Percentiles rank a stretch among this genome's conserved stretches.
These are phyloP conservation scores for Veloporphyrellus conicus DNA, from an alignment of 1,284 basidiomycete species.

Conservation along the genomic window DNA sequence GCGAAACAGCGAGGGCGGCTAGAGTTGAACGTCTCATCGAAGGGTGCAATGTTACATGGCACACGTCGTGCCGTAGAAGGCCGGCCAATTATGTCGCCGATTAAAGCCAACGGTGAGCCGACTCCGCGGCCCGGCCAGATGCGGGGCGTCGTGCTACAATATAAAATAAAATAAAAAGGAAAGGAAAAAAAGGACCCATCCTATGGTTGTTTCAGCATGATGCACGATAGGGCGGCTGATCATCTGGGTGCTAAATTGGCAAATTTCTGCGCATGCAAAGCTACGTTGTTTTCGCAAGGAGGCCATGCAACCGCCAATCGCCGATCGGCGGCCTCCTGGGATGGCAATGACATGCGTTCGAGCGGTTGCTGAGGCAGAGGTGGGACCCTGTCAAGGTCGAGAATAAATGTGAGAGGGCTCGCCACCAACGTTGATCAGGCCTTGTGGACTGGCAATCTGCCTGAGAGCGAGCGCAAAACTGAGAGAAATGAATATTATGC, in stretches of 20 bases:
- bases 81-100: constrained; percentile 33
- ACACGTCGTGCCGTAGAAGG: constrained; percentile 16
- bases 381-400: background rate
- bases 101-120: constrained; percentile 17
- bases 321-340: constrained; percentile 22
- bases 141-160: background rate
- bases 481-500: constrained; percentile 25
- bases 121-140: constrained; percentile 27
- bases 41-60: background rate
- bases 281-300: constrained; percentile 18
- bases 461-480: constrained; percentile 21
- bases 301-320: constrained; percentile 29
- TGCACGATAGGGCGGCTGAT: constrained; percentile 1
- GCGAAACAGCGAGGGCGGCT: constrained; percentile 16
- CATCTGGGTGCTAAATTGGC: constrained; percentile 2
- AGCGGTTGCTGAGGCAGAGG: background rate
- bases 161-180: background rate
- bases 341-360: background rate
- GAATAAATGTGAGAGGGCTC: background rate
- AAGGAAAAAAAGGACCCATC: background rate
- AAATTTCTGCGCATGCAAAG: constrained; percentile 1
- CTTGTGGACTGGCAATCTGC: constrained; percentile 16
- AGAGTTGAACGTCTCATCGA: constrained; percentile 23
- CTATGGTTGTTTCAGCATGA: background rate
- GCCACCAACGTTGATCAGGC: constrained; percentile 18